Conservation (phyloP, 2,329 filamentous ascomycete species). For the Talaromyces funiculosus region DNA sequence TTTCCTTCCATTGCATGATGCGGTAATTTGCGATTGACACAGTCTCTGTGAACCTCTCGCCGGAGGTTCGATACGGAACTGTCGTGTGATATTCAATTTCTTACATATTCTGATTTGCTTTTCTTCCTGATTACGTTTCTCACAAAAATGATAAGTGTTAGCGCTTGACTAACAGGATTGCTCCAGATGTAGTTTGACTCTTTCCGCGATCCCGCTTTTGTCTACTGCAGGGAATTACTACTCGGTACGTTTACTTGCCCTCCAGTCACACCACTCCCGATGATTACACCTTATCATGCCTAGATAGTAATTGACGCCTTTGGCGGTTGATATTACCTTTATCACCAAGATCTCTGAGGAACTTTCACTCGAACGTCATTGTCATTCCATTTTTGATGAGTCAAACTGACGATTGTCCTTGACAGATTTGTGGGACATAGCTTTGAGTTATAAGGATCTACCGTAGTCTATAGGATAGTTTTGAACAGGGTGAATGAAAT, state of each 20-base stretch:
- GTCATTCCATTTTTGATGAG: background rate
- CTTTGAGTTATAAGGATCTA: background rate
- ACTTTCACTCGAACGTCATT: conserved; percentile 6
- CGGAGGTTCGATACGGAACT: conserved; percentile 73
- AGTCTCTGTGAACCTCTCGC: conserved; percentile 77
- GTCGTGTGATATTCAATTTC: conserved; percentile 82
- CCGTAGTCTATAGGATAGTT: background rate
- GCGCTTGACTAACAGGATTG: background rate
- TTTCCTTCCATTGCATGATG: conserved; percentile 58
- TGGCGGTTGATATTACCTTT: conserved; percentile 52
- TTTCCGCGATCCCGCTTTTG: background rate
- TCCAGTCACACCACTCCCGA: conserved; percentile 40
- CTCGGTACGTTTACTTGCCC: conserved; percentile 23
- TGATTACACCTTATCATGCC: conserved; percentile 60
- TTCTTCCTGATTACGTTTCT: background rate
- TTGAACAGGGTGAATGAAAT: background rate
- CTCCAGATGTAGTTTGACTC: background rate
- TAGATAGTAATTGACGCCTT: conserved; percentile 65
- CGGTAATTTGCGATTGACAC: conserved; percentile 99
- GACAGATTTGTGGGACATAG: background rate
- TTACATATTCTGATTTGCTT: conserved; percentile 92
- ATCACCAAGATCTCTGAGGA: conserved; percentile 68
- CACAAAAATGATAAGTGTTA: background rate
- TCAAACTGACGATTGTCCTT: background rate
- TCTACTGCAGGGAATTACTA: background rate